phyloP scores from a whole-genome alignment of 2,329 filamentous ascomycete genomes.

The Alternaria brassicicola region DNA sequence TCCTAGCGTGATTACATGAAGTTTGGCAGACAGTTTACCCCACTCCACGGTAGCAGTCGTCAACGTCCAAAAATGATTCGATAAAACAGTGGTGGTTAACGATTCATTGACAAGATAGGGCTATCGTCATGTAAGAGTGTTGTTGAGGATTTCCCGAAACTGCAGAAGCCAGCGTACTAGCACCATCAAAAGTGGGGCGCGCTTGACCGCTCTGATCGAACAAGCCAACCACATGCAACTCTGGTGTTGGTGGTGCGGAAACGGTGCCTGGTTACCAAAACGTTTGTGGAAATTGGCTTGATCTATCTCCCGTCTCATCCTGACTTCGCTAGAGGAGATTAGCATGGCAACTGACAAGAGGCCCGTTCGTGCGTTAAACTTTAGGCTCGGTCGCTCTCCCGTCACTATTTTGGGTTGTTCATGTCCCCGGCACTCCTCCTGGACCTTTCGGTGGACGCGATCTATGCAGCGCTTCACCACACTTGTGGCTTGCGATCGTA shows the following conservation, averaged over 20 bases:
- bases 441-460: conserved; percentile 9
- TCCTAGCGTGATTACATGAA: neutral
- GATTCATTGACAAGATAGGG: neutral
- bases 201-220: neutral
- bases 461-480: conserved; percentile 1
- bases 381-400: conserved; percentile 26
- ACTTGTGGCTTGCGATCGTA: conserved; percentile 11
- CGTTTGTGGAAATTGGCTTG: conserved; percentile 8
- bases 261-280: conserved; percentile 7
- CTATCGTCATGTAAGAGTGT: conserved; percentile 5
- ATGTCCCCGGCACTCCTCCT: neutral
- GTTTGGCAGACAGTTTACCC: neutral
- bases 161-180: conserved; percentile 5
- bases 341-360: conserved; percentile 3
- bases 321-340: conserved; percentile 11
- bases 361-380: conserved; percentile 19
- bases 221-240: neutral
- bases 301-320: conserved; percentile 14
- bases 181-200: neutral
- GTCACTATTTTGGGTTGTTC: conserved; percentile 17
- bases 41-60: neutral
- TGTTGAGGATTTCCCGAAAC: conserved; percentile 6
- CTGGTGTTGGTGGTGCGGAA: conserved; percentile 3
- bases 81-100: neutral
- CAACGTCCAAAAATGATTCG: neutral